A percentile compares a stretch with the other conserved stretches of the same genome.
phyloP scores from a whole-genome alignment of 2,329 filamentous ascomycete genomes.

The Trichoderma citrinoviride region DNA sequence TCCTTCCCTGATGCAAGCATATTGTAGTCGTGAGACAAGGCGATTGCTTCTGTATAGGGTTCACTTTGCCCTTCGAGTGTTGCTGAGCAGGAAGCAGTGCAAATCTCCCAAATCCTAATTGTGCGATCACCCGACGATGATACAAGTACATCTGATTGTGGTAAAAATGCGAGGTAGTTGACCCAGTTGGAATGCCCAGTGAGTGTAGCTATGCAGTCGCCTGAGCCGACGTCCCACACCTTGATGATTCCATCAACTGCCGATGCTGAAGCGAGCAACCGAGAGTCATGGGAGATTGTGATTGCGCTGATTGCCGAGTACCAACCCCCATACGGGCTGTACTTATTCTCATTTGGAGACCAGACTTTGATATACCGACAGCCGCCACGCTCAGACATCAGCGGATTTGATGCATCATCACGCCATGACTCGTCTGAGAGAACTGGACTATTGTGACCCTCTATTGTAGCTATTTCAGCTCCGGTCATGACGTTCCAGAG shows the following conservation, averaged over 20 bases:
- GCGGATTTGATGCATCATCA: background rate
- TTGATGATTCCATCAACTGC: background rate
- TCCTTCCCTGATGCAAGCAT: background rate
- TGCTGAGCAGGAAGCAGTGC: background rate
- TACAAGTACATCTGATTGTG: background rate
- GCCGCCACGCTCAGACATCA: background rate
- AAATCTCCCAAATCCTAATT: background rate
- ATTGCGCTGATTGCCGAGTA: background rate
- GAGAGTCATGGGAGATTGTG: background rate
- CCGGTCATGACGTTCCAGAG: background rate
- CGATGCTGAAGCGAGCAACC: background rate
- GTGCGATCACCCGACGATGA: background rate
- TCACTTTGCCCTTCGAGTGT: background rate
- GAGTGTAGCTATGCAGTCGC: background rate
- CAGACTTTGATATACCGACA: background rate
- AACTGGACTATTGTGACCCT: conserved; percentile 3
- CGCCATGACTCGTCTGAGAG: background rate
- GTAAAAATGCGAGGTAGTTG: background rate
- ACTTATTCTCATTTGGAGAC: background rate
- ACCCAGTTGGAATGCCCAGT: background rate
- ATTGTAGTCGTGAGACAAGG: background rate
- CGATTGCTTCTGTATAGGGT: background rate
- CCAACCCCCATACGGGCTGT: background rate
- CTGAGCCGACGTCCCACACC: background rate
- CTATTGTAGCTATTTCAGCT: background rate